Evolutionary conservation across 768 basidiomycete species (phyloP), one percentile per base, ranked within the genome.

Genomic region (Rickenella mellea): DNA sequence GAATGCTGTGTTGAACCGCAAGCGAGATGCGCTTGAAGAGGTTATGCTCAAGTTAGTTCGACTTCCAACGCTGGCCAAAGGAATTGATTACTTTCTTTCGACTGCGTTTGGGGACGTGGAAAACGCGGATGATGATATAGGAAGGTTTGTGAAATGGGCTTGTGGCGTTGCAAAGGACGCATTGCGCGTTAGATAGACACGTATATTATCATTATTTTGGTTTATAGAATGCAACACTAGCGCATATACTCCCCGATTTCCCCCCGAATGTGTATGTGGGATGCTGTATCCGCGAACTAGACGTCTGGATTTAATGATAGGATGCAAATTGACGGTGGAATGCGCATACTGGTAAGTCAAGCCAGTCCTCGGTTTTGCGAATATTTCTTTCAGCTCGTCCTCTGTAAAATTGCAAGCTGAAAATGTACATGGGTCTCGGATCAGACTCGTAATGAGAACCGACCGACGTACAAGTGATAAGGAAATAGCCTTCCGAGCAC

Each of bases 381-480:
- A 85, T 40, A 53, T 70, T 3, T 62, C 53, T 50, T 67, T 71
- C 27, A 90, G 54, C 53, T 91, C 88, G 0, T 79, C 74, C 49
- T 85, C 80, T 0, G 88, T 91, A 51, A 88, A 90, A 55, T 90
- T 90, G 53, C 88, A 91, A 2, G 88, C 83, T 80, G 46, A 2
- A 14, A 12, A 10, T 0, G 19, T 5, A 24, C 30, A 30, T 30
- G 20, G 28, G 12, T 27, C 4, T 15, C 17, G 15, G 11, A 6
- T 24, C 9, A 44, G 19, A 19, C 5, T 26, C 22, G 27, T 6
- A 22, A 24, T 19, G 32, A 29, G 30, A 6, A 12, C n/a, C 22
- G 5, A 63, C 80, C 52, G 51, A n/a, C n/a, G n/a, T n/a, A 87
- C 88, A 89, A 27, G 87, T 89, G 32, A 90, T 85, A 26, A 91